Base-by-base conservation (phyloP, 371 early-diverging fungal species). In the Mortierella sp. region DNA sequence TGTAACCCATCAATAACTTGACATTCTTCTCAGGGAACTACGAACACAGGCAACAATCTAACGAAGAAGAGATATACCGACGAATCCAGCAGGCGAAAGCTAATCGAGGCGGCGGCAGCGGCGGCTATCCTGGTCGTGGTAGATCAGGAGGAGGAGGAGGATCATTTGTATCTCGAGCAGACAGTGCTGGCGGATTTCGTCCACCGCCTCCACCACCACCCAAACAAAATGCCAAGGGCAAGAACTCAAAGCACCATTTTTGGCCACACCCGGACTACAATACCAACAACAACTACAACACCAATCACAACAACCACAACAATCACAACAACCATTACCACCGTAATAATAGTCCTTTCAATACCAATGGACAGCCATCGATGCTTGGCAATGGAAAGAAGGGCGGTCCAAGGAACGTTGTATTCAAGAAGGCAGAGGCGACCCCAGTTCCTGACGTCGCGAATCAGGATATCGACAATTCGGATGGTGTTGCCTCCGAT, bases 211-310 rank as follows among this genome's bases (percentile, higher is more conserved):
- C 50, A 10, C 34, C 34, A 3, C 50, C 50, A 0, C 64, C 76
- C 13, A 76, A 67, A 46, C 76, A 76, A 47, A 57, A 53, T 37
- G 49, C 45, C 46, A 76, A 68, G 17, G 76, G 76, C 34, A 76
- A 76, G 22, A 76, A 76, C 57, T 76, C 76, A 14, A 76, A 76
- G 34, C 76, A 76, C 39, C 24, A 40, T 21, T 68, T 68, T 43
- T 76, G 76, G 76, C 65, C 73, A 21, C 69, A 54, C 27, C 60
- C 69, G 0, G 69, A 76, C 24, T 25, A 63, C 43, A 54, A 63
- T 21, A 40, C 48, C 19, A 53, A 29, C 14, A 40, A 45, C 57
- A 46, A 31, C 34, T 46, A 31, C 54, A 59, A 41, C 29, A 47
- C 25, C 45, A 51, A 76, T 21, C 27, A 63, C 43, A 54, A 63